Evolutionary conservation across 129 eudicot genomes (phyloP).

Genomic region (Deinandra increscens): DNA sequence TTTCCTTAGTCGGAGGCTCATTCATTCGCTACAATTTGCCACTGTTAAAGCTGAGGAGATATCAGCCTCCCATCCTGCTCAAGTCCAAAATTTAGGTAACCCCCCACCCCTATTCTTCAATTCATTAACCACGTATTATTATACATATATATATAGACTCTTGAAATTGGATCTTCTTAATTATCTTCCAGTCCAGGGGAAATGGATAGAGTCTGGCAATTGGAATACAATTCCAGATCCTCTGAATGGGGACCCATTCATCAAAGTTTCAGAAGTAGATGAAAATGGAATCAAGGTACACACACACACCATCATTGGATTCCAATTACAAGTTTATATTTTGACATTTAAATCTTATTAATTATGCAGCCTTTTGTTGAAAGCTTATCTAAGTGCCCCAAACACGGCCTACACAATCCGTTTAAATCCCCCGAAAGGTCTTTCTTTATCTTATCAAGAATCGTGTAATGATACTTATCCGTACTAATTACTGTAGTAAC

Average conservation of each 20-base stretch:
- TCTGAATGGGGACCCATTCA: conserved; percentile 79
- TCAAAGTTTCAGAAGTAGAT: conserved; percentile 78
- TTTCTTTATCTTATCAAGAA: background rate
- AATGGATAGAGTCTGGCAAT: conserved; percentile 54
- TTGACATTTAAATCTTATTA: background rate
- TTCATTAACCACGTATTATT: no score
- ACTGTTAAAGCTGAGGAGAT: conserved; percentile 67
- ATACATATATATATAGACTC: background rate
- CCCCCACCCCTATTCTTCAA: background rate
- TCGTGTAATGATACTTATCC: background rate
- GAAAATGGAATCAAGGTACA: conserved; percentile 67
- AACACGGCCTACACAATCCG: conserved; percentile 95
- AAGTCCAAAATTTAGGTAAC: conserved; percentile 77
- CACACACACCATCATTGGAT: no score
- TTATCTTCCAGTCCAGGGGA: conserved; percentile 76
- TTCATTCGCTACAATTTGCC: conserved; percentile 70
- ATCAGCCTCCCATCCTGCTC: conserved; percentile 79
- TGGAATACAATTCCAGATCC: conserved; percentile 90
- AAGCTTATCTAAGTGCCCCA: conserved; percentile 83
- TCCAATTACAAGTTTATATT: no score
- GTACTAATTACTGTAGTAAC: background rate
- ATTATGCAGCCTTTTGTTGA: conserved; percentile 95
- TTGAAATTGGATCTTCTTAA: background rate
- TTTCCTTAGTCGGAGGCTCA: conserved; percentile 35
- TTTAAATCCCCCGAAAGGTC: conserved; percentile 93